Conservation (phyloP, 305 asterid species). For the Nicotiana rustica region DNA sequence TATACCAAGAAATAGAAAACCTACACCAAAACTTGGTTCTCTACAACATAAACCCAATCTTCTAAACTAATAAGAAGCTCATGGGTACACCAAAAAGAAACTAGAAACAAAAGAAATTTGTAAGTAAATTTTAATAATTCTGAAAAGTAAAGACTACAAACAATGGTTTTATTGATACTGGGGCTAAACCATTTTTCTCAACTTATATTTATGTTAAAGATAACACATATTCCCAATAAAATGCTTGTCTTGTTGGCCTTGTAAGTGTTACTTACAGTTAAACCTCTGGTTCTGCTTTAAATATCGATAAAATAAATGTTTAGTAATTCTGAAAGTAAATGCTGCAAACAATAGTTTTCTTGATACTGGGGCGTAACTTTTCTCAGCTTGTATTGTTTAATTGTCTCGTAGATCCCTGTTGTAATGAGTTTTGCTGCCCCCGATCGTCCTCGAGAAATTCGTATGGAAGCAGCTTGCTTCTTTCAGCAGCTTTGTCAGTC, state of each 20-base stretch:
- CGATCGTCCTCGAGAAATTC: conserved; percentile 93
- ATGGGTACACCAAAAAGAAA: no score
- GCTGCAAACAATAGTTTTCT: conserved; percentile 1
- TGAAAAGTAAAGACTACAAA: conserved; percentile 12
- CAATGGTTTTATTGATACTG: conserved; percentile 8
- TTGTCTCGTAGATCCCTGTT: conserved; percentile 74
- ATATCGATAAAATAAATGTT: conserved; percentile 21
- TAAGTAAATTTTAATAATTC: conserved; percentile 27
- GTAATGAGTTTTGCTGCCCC: conserved; percentile 96
- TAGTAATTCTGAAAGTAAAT: conserved; percentile 13
- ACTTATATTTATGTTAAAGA: conserved; percentile 67
- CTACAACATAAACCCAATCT: no score
- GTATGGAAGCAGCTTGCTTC: conserved; percentile 97
- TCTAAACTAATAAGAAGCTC: no score
- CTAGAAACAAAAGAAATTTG: not conserved
- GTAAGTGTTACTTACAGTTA: conserved; percentile 54
- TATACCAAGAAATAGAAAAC: no score
- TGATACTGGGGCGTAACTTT: not conserved
- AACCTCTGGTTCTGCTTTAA: conserved; percentile 13
- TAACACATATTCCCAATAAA: conserved; percentile 82
- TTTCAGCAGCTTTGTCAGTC: conserved; percentile 98
- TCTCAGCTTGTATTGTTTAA: conserved; percentile 1
- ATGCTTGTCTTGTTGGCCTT: conserved; percentile 91
- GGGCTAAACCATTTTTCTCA: conserved; percentile 47
- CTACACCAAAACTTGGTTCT: no score